Evolutionary conservation across 768 basidiomycete genomes (phyloP), one percentile per base, ranked within the genome.

Genomic region (Artomyces pyxidatus): DNA sequence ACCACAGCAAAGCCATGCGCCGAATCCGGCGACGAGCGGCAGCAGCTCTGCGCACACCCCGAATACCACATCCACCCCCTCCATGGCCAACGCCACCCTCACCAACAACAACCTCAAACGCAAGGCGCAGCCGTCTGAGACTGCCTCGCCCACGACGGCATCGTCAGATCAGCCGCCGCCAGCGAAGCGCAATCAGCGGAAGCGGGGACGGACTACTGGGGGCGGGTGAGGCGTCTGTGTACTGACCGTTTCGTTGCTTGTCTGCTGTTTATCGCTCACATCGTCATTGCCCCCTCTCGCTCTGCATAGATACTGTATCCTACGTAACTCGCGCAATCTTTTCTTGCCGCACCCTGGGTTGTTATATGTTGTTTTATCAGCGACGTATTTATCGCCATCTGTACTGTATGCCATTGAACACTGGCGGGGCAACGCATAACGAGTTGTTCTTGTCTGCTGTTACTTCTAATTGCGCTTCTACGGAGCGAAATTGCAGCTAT

Each of bases 191-290:
- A 41, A 56, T 32, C 59, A 72, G 29, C 76, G 84, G 50, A 82
- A 80, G 69, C 71, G 70, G 57, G 70, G 71, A 58, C 75, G 79
- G 63, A 76, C 72, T 55, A 65, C 65, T 54, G 74, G 67, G n/a
- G 68, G 66, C 48, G 70, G 71, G 55, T 74, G 70, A 63, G 21
- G 22, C 14, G 19, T 35, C 23, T 28, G 14, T 19, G 7, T 21
- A 40, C 39, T 45, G 28, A 30, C 39, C 39, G 16, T 17, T 21
- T 41, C 39, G 22, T 37, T 19, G 16, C 11, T 25, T 14, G n/a
- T 21, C 22, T 32, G 10, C 30, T 21, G 22, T 12, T 30, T 29
- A 28, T 48, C 37, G 32, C 23, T 48, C n/a, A 23, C 60, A 23
- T 47, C 45, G 30, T 5, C 14, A 35, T 12, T 41, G 21, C 4